A percentile compares a stretch with the other conserved stretches of the same genome.
phyloP scores from a whole-genome alignment of 2,329 filamentous ascomycete genomes.

The Talaromyces amestolkiae region DNA sequence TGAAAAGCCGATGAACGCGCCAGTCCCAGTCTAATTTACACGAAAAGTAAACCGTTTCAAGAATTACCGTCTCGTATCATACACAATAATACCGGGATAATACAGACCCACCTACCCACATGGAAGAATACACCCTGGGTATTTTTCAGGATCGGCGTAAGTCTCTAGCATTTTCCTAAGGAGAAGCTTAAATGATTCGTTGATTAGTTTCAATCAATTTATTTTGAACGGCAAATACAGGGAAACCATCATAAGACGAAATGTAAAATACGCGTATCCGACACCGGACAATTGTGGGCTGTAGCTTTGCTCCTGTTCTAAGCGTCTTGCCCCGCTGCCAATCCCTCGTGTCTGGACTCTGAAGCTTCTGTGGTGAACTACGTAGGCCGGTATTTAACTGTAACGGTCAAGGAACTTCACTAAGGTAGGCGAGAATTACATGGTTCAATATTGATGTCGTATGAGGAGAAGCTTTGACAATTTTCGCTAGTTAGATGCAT shows the following conservation, averaged over 20 bases:
- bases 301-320: neutral
- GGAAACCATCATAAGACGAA: neutral
- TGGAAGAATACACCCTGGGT: neutral
- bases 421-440: neutral
- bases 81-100: neutral
- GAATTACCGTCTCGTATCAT: neutral
- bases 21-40: neutral
- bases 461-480: neutral
- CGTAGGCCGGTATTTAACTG: neutral
- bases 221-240: neutral
- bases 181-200: neutral
- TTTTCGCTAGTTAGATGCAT: neutral
- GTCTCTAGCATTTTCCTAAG: too few species aligned
- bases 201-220: neutral
- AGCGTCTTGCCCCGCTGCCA: neutral
- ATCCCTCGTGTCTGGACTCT: neutral
- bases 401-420: neutral
- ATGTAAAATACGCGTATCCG: neutral
- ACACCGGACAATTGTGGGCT: neutral
- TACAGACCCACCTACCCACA: neutral
- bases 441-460: neutral
- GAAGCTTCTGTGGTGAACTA: too few species aligned
- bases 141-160: neutral
- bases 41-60: neutral
- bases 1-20: neutral